Conservation (phyloP, 805 yeast species). For the Zygosaccharomyces bailii region DNA sequence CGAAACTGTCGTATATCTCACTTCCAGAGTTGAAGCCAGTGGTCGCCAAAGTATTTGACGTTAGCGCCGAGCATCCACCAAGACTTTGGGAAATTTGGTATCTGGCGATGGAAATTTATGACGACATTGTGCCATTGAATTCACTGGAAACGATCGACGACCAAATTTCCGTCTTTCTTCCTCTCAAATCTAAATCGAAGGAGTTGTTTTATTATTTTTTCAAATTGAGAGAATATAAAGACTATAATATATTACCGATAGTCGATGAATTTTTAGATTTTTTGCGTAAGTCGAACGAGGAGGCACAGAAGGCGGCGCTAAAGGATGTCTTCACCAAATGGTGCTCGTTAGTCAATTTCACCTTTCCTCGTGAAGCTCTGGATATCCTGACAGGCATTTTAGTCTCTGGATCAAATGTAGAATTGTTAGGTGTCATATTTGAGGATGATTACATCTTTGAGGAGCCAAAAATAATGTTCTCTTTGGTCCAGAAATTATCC, state of each 20-base stretch:
- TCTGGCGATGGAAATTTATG: slow-evolving; percentile 48
- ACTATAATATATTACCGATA: slow-evolving; percentile 26
- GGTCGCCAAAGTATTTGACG: slow-evolving; percentile 29
- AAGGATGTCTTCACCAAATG: slow-evolving; percentile 46
- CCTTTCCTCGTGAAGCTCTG: slow-evolving; percentile 35
- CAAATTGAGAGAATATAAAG: slow-evolving; percentile 48
- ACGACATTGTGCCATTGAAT: slow-evolving; percentile 34
- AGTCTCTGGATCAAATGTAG: slow-evolving; percentile 23
- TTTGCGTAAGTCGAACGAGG: slow-evolving; percentile 14
- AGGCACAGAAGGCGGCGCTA: slow-evolving; percentile 16
- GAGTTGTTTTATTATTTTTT: slow-evolving; percentile 41
- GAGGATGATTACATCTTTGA: slow-evolving; percentile 46
- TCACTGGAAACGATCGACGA: slow-evolving; percentile 15
- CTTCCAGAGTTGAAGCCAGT: slow-evolving; percentile 23
- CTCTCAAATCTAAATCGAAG: slow-evolving; percentile 2
- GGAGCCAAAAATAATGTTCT: slow-evolving; percentile 40
- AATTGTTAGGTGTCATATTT: slow-evolving; percentile 29
- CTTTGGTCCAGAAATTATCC: slow-evolving; percentile 28
- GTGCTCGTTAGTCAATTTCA: slow-evolving; percentile 45
- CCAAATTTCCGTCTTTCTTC: slow-evolving; percentile 11
- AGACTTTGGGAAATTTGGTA: slow-evolving; percentile 47
- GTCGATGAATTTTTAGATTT: slow-evolving; percentile 27
- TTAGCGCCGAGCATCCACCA: slow-evolving; percentile 13
- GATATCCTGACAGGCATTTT: slow-evolving; percentile 31
- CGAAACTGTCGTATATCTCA: slow-evolving; percentile 31